Percentiles rank a stretch among this genome's conserved stretches.
phyloP scores from a whole-genome alignment of 2,329 filamentous ascomycete species.

The Aspergillus calidoustus region DNA sequence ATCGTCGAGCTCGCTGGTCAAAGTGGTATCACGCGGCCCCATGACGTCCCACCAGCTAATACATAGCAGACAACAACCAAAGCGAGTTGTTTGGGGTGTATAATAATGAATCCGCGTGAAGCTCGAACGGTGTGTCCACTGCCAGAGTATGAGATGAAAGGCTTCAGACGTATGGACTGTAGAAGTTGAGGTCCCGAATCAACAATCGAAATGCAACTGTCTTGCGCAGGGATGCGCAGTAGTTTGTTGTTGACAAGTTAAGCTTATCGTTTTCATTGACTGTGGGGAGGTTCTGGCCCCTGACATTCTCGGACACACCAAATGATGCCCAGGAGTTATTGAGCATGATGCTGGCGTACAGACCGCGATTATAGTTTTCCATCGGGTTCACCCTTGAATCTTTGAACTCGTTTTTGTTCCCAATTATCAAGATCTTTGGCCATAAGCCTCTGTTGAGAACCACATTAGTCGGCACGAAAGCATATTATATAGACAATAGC shows the following conservation, averaged over 20 bases:
- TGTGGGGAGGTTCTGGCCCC: too few relatives aligned
- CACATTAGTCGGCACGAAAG: constrained; percentile 19
- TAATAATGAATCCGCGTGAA: too few relatives aligned
- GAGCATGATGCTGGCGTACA: neutral
- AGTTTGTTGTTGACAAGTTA: too few relatives aligned
- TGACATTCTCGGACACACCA: neutral
- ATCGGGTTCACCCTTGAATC: constrained; percentile 87
- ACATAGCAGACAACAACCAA: neutral
- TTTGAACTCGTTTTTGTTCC: constrained; percentile 94
- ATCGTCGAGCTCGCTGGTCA: neutral
- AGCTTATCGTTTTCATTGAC: too few relatives aligned
- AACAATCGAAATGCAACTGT: too few relatives aligned
- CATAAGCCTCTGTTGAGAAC: constrained; percentile 66
- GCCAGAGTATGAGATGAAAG: neutral
- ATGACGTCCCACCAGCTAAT: neutral
- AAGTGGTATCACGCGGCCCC: neutral
- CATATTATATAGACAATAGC: neutral
- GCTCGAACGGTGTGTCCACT: neutral
- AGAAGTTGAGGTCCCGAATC: too few relatives aligned
- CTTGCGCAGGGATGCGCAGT: too few relatives aligned
- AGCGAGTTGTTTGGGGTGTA: neutral
- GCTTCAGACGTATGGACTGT: neutral
- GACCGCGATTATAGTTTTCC: constrained; percentile 65
- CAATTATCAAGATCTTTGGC: constrained; percentile 93
- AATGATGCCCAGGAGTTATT: neutral